Base-by-base conservation (phyloP, 1,284 basidiomycete genomes). In the Omphalotus olearius region DNA sequence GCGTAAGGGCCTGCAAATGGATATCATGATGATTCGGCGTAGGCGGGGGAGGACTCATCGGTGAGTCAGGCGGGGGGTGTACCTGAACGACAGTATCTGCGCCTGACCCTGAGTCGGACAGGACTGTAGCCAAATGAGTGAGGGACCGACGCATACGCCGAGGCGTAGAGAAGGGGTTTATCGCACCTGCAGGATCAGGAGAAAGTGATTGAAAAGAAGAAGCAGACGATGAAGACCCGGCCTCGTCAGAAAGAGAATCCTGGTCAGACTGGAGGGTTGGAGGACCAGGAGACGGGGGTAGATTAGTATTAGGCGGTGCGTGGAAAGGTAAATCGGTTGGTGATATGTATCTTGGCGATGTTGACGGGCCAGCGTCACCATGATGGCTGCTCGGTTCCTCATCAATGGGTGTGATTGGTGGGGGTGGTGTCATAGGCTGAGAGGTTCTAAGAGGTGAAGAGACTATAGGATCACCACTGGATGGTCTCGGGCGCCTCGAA, bases 1-100 rank as follows among this genome's bases (percentile, higher is more conserved):
- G 69, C 40, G 77, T 70, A 51, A 87, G 71, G 46, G 86, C 79
- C 70, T 83, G 85, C 59, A 89, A 71, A 68, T 82, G 86, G 58
- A 91, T 91, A 64, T 91, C 88, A 61, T 81, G 79, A 54, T 79
- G 71, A 63, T 86, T 80, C 53, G 88, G 88, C 18, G 88, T 91
- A 47, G 88, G 86, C 17, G 87, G 86, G 63, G 90, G 85, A 33
- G 81, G 80, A 56, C 76, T 80, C 67, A 76, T 69, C 2, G 87
- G 87, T 17, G 86, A 88, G 64, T 89, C 88, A 59, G 86, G 86
- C 55, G 82, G 84, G 41, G 80, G 81, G 68, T 85, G 86, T 57
- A 86, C 78, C 64, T 84, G 82, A 58, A 84, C 75, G 58, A 78
- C 73, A 56, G 82, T 66, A 64, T 84, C 83, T 62, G 82, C 65